Evolutionary conservation across 1,284 basidiomycete species (phyloP), one percentile per base, ranked within the genome.

Genomic region (Fomitiporia mediterranea): DNA sequence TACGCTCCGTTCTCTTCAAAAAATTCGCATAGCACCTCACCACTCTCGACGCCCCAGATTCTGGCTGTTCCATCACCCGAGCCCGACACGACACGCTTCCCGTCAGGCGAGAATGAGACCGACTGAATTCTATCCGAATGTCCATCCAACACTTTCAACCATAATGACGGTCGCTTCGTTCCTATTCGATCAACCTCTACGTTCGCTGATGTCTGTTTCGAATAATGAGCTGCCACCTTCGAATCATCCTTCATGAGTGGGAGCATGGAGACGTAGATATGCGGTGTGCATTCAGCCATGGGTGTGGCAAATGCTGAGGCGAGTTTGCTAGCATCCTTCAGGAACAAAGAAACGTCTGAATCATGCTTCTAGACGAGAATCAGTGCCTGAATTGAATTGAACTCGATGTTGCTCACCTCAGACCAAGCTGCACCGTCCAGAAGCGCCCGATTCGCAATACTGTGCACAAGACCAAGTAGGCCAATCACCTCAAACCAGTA

Each of bases 401-500:
- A n/a, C n/a, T 23, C 13, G 21, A 43, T n/a, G n/a, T 27, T 28
- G 30, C 27, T 28, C 3, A 32, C 15, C 11, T 23, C 27, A n/a
- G 28, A 15, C 44, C 44, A 46, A 5, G 17, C 15, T n/a, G 3
- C 17, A 28, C 13, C 27, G n/a, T 28, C 27, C 7, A 25, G 25
- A 7, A 46, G 44, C 4, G 44, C 44, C 30, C 51, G 19, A 30
- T 15, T 23, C 7, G 51, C 51, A 43, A 39, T 28, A 8, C 49
- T 13, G 27, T 7, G 21, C 4, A 23, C 21, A 23, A 11, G 15
- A 23, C 27, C 51, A 40, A 55, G 48, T 5, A 69, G 40, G 48
- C 65, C 66, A 4, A 68, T 47, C 1, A 64, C 66, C 55, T 69
- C 68, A 27, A 69, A 43, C 68, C 68, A 69, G 55, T 54, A 65